phyloP scores from a whole-genome alignment of 495 filamentous ascomycete genomes.

The Patellaria atrata region DNA sequence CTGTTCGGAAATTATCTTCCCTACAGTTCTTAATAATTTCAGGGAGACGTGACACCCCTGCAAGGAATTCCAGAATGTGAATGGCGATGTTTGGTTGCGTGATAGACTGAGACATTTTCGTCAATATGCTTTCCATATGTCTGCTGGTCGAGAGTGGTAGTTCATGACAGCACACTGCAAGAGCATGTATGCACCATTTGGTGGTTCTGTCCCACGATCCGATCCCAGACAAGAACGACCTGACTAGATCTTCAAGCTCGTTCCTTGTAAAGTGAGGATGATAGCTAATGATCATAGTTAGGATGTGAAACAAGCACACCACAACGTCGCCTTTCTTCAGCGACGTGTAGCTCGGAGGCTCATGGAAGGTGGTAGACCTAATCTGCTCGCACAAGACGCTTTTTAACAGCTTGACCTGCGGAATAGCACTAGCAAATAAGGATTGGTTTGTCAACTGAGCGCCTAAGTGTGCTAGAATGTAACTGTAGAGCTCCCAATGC shows the following conservation, averaged over 20 bases:
- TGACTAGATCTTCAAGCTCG: conserved; percentile 80
- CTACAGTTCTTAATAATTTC: conserved; percentile 75
- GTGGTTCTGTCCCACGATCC: conserved; percentile 73
- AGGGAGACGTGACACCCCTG: conserved; percentile 69
- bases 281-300: conserved; percentile 77
- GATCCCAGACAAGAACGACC: conserved; percentile 67
- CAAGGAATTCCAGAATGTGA: conserved; percentile 87
- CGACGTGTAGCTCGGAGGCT: conserved; percentile 35
- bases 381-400: conserved; percentile 69
- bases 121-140: conserved; percentile 64
- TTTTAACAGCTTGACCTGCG: conserved; percentile 63
- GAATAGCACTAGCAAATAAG: conserved; percentile 57
- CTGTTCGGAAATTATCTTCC: conserved; percentile 75
- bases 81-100: conserved; percentile 81
- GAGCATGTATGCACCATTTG: conserved; percentile 82
- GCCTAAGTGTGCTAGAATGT: conserved; percentile 71
- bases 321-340: conserved; percentile 79
- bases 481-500: conserved; percentile 93
- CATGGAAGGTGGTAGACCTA: conserved; percentile 50
- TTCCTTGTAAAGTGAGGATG: conserved; percentile 68
- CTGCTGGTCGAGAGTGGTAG: conserved; percentile 71
- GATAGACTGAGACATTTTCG: conserved; percentile 88
- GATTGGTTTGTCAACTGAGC: conserved; percentile 80
- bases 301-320: conserved; percentile 69
- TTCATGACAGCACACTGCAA: conserved; percentile 89